Evolutionary conservation across 106 monocot species (phyloP).

Genomic region (Gastrodia elata): DNA sequence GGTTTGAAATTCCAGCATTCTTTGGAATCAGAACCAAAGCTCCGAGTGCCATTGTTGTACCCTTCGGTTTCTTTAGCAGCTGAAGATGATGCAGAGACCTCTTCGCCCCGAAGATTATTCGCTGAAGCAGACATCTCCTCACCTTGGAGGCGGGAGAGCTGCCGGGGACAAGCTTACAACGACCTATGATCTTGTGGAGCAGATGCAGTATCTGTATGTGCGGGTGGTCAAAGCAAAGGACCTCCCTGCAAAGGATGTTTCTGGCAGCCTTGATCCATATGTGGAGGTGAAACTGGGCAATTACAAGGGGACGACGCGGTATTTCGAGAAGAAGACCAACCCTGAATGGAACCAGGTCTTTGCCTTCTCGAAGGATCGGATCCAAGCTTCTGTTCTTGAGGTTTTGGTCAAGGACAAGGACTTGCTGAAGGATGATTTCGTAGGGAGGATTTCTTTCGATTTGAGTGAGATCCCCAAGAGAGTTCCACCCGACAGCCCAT

Average conservation of each 20-base stretch:
- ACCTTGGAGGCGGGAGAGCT: slow-evolving; percentile 25
- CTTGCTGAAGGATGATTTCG: slow-evolving; percentile 24
- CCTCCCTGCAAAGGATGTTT: slow-evolving; percentile 32
- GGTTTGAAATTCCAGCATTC: background rate
- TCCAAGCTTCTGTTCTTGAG: slow-evolving; percentile 31
- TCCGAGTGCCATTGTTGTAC: background rate
- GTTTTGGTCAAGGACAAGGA: slow-evolving; percentile 34
- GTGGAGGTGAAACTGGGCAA: slow-evolving; percentile 51
- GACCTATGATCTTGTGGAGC: slow-evolving; percentile 74
- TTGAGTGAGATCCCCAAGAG: slow-evolving; percentile 32
- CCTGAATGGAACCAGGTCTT: slow-evolving; percentile 64
- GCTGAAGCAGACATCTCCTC: slow-evolving; percentile 15
- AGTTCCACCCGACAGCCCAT: slow-evolving; percentile 41
- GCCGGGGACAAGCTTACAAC: slow-evolving; percentile 44
- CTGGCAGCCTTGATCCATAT: slow-evolving; percentile 41
- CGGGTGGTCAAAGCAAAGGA: slow-evolving; percentile 65
- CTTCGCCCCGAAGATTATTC: slow-evolving; percentile 18
- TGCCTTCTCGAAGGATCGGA: slow-evolving; percentile 46
- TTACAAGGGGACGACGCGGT: slow-evolving; percentile 38
- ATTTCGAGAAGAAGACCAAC: slow-evolving; percentile 39
- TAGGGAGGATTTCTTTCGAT: slow-evolving; percentile 32
- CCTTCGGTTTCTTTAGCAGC: background rate
- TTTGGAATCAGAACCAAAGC: background rate
- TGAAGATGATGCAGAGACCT: slow-evolving; percentile 18
- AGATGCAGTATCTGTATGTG: slow-evolving; percentile 68